Conservation (phyloP, 176 grass and related monocot species). For the Saccharum spontaneum region DNA sequence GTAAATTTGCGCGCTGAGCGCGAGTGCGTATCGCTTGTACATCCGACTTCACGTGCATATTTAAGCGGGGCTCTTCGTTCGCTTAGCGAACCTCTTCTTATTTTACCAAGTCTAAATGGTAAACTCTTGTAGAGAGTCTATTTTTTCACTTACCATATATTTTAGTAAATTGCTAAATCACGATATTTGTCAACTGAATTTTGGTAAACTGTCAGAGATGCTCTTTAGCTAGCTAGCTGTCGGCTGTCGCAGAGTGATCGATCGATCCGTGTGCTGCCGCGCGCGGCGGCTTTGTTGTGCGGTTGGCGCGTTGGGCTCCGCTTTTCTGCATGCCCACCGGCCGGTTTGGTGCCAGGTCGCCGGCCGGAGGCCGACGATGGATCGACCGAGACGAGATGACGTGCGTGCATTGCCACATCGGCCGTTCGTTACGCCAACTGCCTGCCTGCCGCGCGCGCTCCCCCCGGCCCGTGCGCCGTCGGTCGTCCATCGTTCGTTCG, state of each 20-base stretch:
- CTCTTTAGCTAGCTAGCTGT: neutral
- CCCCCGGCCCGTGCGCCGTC: neutral
- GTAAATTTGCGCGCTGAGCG: too few species aligned
- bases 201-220: too few species aligned
- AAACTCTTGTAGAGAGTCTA: too few species aligned
- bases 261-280: neutral
- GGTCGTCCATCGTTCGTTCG: neutral
- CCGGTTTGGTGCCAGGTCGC: slow-evolving; percentile 46
- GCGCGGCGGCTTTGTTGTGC: neutral
- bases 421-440: slow-evolving; percentile 28
- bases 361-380: neutral
- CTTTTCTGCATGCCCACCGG: slow-evolving; percentile 36
- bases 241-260: neutral
- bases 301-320: slow-evolving; percentile 11
- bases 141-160: too few species aligned
- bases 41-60: too few species aligned
- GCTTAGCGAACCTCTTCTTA: too few species aligned
- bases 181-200: too few species aligned
- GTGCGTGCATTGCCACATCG: neutral
- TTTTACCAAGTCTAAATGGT: too few species aligned
- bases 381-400: neutral
- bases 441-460: neutral
- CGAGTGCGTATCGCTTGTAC: too few species aligned
- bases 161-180: too few species aligned
- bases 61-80: too few species aligned